phyloP scores from a whole-genome alignment of 768 basidiomycete genomes.

The Collybia sordida region DNA sequence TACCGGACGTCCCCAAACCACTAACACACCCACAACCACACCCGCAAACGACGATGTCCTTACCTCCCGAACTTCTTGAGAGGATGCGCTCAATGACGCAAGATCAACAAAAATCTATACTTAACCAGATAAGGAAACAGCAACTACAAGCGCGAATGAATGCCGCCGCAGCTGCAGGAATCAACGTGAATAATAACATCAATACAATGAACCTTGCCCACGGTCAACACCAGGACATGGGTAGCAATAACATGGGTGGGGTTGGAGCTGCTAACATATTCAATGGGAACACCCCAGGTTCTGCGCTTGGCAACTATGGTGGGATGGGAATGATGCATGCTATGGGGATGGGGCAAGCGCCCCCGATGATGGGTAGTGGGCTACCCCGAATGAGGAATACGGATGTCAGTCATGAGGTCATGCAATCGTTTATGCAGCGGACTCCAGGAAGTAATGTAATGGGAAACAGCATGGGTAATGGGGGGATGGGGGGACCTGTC shows the following conservation, averaged over 20 bases:
- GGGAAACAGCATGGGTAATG: conserved; percentile 10
- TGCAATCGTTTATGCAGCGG: conserved; percentile 44
- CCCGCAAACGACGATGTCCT: no score
- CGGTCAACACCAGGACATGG: no score
- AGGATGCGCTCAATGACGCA: no score
- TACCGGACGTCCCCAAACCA: conserved; percentile 48
- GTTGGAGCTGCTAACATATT: conserved; percentile 12
- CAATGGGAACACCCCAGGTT: conserved; percentile 10
- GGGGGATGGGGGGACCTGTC: background rate
- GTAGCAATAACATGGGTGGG: background rate
- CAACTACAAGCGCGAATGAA: no score
- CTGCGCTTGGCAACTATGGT: conserved; percentile 8
- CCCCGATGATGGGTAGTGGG: background rate
- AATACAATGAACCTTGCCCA: no score
- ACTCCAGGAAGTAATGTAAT: conserved; percentile 13
- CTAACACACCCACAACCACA: no score
- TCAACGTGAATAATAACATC: no score
- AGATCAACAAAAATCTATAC: no score
- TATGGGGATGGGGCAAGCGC: conserved; percentile 15
- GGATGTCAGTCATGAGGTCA: conserved; percentile 37
- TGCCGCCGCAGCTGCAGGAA: no score
- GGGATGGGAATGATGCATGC: conserved; percentile 21
- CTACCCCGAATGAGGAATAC: conserved; percentile 8
- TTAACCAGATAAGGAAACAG: no score
- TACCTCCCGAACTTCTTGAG: no score